phyloP scores from a whole-genome alignment of 345 rosid genomes.

The Populus euphratica region DNA sequence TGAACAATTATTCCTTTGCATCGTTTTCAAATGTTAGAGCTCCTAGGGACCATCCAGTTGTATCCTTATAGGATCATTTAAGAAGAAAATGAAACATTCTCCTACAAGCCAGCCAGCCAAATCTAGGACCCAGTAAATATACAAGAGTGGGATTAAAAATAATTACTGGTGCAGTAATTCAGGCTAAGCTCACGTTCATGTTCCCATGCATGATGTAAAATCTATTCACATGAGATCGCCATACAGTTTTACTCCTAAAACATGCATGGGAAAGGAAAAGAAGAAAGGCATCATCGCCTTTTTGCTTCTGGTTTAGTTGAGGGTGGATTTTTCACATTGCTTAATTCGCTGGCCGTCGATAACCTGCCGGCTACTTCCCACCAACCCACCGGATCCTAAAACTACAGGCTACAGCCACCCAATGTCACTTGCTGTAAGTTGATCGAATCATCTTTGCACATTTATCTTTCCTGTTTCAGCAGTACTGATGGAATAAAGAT shows the following conservation, averaged over 20 bases:
- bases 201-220: neutral
- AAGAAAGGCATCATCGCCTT: neutral
- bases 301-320: neutral
- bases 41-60: conserved; percentile 58
- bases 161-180: neutral
- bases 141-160: too few species aligned
- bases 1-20: conserved; percentile 17
- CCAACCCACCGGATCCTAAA: conserved; percentile 5
- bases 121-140: too few species aligned
- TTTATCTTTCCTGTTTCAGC: neutral
- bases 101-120: neutral
- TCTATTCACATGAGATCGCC: too few species aligned
- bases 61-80: conserved; percentile 46
- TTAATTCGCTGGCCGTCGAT: conserved; percentile 1
- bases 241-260: too few species aligned
- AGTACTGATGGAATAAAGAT: neutral
- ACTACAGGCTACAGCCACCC: conserved; percentile 10
- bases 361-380: conserved; percentile 11
- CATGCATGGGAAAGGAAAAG: neutral
- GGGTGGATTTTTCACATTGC: neutral
- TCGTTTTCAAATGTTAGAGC: conserved; percentile 31
- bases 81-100: conserved; percentile 57
- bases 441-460: neutral
- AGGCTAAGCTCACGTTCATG: neutral
- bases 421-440: neutral